phyloP scores from a whole-genome alignment of 768 basidiomycete species.

The Cystofilobasidium capitatum region DNA sequence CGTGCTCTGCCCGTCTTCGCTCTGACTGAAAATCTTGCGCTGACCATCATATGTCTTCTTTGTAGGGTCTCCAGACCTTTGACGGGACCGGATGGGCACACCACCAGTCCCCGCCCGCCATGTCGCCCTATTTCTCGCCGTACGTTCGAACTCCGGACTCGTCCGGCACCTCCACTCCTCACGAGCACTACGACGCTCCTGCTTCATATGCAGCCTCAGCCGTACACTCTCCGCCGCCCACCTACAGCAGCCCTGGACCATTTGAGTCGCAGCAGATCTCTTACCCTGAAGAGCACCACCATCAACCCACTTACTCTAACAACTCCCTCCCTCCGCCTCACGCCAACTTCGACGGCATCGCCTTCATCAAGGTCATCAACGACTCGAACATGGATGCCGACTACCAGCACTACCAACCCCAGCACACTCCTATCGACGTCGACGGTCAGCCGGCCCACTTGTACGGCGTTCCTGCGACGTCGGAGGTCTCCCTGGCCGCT shows the following conservation, averaged over 20 bases:
- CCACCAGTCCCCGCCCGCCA: not conserved
- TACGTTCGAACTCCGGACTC: not conserved
- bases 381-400: not conserved
- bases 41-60: no score
- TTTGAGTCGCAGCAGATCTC: not conserved
- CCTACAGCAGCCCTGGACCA: not conserved
- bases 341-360: not conserved
- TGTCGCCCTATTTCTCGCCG: not conserved
- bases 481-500: slow-evolving; percentile 5
- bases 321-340: not conserved
- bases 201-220: not conserved
- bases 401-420: not conserved
- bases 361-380: not conserved
- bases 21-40: not conserved
- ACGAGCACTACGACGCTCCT: not conserved
- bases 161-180: not conserved
- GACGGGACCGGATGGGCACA: no score
- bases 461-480: not conserved
- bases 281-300: not conserved
- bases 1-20: not conserved
- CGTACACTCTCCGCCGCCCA: not conserved
- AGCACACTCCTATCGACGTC: not conserved
- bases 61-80: no score
- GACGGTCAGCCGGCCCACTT: not conserved
- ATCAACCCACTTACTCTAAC: not conserved